A percentile compares a stretch with the other conserved stretches of the same genome.
These are phyloP conservation scores for Microbotryomycetes sp. DNA, from an alignment of 1,284 basidiomycete species.

Conservation along the genomic window DNA sequence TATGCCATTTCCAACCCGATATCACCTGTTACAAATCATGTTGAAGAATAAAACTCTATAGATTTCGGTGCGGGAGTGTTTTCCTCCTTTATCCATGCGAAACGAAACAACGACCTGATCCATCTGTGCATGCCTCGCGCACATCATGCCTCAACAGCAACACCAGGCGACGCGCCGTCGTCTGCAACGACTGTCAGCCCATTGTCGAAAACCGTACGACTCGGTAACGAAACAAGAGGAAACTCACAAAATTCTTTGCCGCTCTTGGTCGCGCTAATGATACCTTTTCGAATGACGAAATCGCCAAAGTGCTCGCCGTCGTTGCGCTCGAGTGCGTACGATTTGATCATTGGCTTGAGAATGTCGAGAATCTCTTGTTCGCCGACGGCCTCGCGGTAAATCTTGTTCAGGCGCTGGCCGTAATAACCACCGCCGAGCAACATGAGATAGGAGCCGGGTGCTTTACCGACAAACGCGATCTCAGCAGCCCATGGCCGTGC, in stretches of 20 bases:
- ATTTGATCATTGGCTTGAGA: conserved; percentile 83
- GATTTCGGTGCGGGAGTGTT: too few species aligned
- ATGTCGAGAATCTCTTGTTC: conserved; percentile 92
- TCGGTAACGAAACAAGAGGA: not conserved
- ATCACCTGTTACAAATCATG: too few species aligned
- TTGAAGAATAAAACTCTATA: too few species aligned
- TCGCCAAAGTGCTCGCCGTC: conserved; percentile 95
- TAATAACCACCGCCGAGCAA: conserved; percentile 90
- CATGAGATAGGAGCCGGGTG: conserved; percentile 88
- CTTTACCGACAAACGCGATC: conserved; percentile 94
- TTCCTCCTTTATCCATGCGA: too few species aligned
- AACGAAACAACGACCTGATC: not conserved
- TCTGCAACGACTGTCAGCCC: not conserved
- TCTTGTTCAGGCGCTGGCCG: conserved; percentile 57
- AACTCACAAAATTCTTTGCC: conserved; percentile 32
- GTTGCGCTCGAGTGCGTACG: conserved; percentile 77
- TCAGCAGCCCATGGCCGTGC: conserved; percentile 92
- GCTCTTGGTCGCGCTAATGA: conserved; percentile 28
- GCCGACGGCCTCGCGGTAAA: conserved; percentile 67
- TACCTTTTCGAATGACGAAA: conserved; percentile 60
- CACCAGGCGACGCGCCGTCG: not conserved
- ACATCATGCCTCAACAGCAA: not conserved
- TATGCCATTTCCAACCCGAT: too few species aligned
- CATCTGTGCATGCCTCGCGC: too few species aligned
- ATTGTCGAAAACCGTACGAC: too few species aligned